phyloP scores from a whole-genome alignment of 83 land plant species.

The Thuja plicata region DNA sequence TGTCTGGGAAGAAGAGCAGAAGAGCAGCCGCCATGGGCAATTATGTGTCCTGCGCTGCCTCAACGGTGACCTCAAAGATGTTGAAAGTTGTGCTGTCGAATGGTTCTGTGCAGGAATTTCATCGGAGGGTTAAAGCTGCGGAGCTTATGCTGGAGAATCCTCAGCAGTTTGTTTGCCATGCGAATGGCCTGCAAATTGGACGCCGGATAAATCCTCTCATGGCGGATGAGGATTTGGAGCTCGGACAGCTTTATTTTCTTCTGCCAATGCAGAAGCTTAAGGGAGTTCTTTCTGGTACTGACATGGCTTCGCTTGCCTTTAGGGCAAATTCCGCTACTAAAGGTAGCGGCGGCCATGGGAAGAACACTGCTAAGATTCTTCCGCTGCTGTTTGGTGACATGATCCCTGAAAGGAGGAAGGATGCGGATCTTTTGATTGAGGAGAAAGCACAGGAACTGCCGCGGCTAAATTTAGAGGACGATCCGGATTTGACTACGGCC shows the following conservation, averaged over 20 bases:
- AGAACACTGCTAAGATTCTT: slow-evolving; percentile 17
- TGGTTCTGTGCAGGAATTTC: slow-evolving; percentile 18
- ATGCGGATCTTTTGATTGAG: not conserved
- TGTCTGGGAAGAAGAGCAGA: not conserved
- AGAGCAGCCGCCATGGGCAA: slow-evolving; percentile 4
- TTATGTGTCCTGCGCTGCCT: slow-evolving; percentile 9
- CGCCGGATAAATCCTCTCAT: slow-evolving; percentile 23
- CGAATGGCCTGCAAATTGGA: slow-evolving; percentile 19
- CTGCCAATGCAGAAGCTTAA: slow-evolving; percentile 31
- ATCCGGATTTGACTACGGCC: slow-evolving; percentile 2
- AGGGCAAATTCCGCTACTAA: slow-evolving; percentile 13
- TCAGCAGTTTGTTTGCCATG: slow-evolving; percentile 28
- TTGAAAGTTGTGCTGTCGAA: slow-evolving; percentile 24
- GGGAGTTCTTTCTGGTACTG: slow-evolving; percentile 26
- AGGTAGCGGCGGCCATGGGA: not conserved
- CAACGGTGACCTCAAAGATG: not conserved
- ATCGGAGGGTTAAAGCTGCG: slow-evolving; percentile 20
- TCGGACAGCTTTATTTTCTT: slow-evolving; percentile 28
- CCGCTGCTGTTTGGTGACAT: not conserved
- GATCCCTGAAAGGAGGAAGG: not conserved
- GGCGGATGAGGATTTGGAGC: slow-evolving; percentile 31
- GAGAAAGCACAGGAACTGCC: not conserved
- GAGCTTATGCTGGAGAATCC: slow-evolving; percentile 39
- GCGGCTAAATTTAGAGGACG: not conserved
- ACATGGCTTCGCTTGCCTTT: slow-evolving; percentile 17